phyloP scores from a whole-genome alignment of 305 asterid species.

The Solanum hybrid region DNA sequence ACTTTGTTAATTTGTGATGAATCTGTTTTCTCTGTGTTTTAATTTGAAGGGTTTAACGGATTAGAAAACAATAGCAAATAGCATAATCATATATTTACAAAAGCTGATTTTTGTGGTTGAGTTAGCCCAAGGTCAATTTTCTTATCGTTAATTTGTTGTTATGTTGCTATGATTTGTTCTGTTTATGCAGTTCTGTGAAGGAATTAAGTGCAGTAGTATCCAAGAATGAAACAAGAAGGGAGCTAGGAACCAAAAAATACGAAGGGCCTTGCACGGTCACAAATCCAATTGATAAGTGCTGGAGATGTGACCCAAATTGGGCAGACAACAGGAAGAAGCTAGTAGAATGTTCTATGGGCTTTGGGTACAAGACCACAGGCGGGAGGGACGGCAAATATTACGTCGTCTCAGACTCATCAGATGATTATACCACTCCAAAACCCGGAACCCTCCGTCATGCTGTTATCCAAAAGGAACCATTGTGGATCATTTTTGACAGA shows the following conservation, averaged over 20 bases:
- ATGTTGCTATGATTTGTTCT: not conserved
- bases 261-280: constrained; percentile 10
- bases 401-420: constrained; percentile 13
- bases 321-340: constrained; percentile 17
- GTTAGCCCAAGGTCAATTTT: not conserved
- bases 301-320: constrained; percentile 27
- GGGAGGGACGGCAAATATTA: constrained; percentile 15
- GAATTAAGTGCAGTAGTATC: not conserved
- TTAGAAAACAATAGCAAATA: no score
- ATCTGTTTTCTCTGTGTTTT: no score
- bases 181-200: not conserved
- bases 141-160: not conserved
- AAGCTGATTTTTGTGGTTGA: not conserved
- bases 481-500: constrained; percentile 25
- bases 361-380: constrained; percentile 15
- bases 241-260: constrained; percentile 1
- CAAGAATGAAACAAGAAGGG: constrained; percentile 5
- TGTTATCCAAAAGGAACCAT: constrained; percentile 25
- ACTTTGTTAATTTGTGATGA: not conserved
- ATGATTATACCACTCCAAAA: constrained; percentile 10
- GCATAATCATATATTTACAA: no score
- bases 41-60: no score
- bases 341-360: constrained; percentile 24
- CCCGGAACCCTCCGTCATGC: constrained; percentile 32
- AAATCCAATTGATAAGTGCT: constrained; percentile 18